phyloP scores from a whole-genome alignment of 2,329 filamentous ascomycete genomes.

The Hypoxylon sp. region DNA sequence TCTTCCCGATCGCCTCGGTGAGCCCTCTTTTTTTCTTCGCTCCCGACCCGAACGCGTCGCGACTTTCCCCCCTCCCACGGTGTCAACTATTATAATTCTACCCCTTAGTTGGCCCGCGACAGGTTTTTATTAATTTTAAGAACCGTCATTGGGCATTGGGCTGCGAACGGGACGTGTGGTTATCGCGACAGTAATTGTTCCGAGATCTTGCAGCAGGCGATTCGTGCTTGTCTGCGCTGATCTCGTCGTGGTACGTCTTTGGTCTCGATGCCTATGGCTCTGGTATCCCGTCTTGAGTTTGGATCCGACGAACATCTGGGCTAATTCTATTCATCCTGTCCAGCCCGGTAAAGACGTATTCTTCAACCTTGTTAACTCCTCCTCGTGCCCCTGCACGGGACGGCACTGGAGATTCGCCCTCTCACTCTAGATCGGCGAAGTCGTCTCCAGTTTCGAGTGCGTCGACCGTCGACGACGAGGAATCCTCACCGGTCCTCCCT shows the following conservation, averaged over 20 bases:
- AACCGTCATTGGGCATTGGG: slow-evolving; percentile 12
- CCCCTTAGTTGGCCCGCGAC: slow-evolving; percentile 30
- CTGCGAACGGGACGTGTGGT: slow-evolving; percentile 22
- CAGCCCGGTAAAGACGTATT: slow-evolving; percentile 63
- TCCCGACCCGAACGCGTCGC: slow-evolving; percentile 31
- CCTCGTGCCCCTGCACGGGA: slow-evolving; percentile 70
- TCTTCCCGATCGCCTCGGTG: slow-evolving; percentile 22
- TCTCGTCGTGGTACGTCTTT: slow-evolving; percentile 52
- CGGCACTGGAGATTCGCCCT: slow-evolving; percentile 53
- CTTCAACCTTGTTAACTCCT: slow-evolving; percentile 59
- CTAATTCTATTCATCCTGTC: slow-evolving; percentile 23
- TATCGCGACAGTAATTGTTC: slow-evolving; percentile 32
- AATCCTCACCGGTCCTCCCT: slow-evolving; percentile 62
- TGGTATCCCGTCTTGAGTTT: slow-evolving; percentile 14
- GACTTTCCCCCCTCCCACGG: slow-evolving; percentile 22
- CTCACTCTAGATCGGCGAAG: slow-evolving; percentile 50
- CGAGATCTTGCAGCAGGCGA: slow-evolving; percentile 69
- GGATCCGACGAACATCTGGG: slow-evolving; percentile 10
- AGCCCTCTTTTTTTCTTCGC: slow-evolving; percentile 30
- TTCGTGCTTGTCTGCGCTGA: slow-evolving; percentile 66
- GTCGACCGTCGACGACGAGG: slow-evolving; percentile 66
- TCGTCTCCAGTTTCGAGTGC: slow-evolving; percentile 69
- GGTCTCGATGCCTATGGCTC: slow-evolving; percentile 8
- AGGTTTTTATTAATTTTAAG: slow-evolving; percentile 15
- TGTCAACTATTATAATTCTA: slow-evolving; percentile 20